A percentile compares a stretch with the other conserved stretches of the same genome.
Evolutionary conservation across 2,329 filamentous ascomycete genomes (phyloP).

Genomic region (Alternaria novae-zelandiae): DNA sequence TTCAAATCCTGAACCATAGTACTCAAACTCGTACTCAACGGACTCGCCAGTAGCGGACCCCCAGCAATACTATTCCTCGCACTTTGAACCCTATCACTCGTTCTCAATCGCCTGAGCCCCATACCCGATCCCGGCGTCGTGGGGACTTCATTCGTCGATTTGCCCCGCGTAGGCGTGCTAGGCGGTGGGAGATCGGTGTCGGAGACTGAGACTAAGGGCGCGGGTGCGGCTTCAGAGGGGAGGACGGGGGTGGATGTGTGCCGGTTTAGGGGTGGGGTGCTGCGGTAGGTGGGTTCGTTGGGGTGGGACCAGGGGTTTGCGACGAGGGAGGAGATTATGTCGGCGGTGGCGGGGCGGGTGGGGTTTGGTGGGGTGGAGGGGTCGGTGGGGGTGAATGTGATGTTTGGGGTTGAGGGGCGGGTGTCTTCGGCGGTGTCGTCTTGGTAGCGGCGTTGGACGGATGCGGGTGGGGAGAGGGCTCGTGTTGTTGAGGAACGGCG

Average conservation of each 20-base stretch:
- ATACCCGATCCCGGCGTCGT: constrained; percentile 30
- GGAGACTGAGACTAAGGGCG: constrained; percentile 19
- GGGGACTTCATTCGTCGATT: constrained; percentile 20
- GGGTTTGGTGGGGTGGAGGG: constrained; percentile 14
- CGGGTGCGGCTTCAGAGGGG: constrained; percentile 33
- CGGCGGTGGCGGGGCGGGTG: constrained; percentile 11
- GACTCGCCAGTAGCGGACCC: constrained; percentile 65
- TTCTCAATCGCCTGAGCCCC: constrained; percentile 33
- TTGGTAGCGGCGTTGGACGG: constrained; percentile 28
- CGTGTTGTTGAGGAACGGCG: constrained; percentile 35
- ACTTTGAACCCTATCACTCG: constrained; percentile 45
- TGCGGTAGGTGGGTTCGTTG: constrained; percentile 2
- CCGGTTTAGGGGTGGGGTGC: constrained; percentile 18
- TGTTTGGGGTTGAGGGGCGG: constrained; percentile 35
- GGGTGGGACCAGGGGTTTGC: constrained; percentile 40
- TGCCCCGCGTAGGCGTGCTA: constrained; percentile 13
- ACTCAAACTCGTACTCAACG: constrained; percentile 65
- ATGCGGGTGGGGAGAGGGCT: constrained; percentile 28
- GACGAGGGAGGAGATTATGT: constrained; percentile 30
- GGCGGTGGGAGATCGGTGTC: constrained; percentile 24
- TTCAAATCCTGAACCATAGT: constrained; percentile 70
- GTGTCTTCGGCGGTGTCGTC: constrained; percentile 12
- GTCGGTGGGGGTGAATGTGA: constrained; percentile 26
- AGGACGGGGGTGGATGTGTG: constrained; percentile 41
- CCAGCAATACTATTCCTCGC: constrained; percentile 55